phyloP scores from a whole-genome alignment of 2,329 filamentous ascomycete genomes.

The Colletotrichum camelliae region DNA sequence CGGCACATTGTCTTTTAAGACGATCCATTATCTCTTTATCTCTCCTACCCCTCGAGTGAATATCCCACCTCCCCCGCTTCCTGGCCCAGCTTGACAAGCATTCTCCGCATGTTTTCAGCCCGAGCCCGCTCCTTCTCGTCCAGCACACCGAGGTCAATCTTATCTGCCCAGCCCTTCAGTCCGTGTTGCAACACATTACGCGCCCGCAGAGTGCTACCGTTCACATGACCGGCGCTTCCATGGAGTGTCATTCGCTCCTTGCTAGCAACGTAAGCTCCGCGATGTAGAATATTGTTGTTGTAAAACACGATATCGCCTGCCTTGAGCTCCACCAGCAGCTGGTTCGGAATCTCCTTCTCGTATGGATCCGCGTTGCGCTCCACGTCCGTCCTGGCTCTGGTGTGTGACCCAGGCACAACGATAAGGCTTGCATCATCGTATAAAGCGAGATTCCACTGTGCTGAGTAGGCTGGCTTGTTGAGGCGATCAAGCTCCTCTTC shows the following conservation, averaged over 20 bases:
- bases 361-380: slow-evolving; percentile 74
- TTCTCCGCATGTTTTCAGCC: slow-evolving; percentile 68
- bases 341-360: slow-evolving; percentile 64
- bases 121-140: slow-evolving; percentile 46
- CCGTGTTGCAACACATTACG: slow-evolving; percentile 80
- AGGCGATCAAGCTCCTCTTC: slow-evolving; percentile 73
- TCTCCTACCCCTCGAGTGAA: slow-evolving; percentile 51
- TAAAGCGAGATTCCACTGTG: slow-evolving; percentile 88
- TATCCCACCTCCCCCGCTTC: slow-evolving; percentile 68
- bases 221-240: slow-evolving; percentile 70
- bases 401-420: slow-evolving; percentile 79
- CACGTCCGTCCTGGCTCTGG: slow-evolving; percentile 68
- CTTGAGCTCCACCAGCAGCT: slow-evolving; percentile 69
- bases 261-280: slow-evolving; percentile 66
- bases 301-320: slow-evolving; percentile 87
- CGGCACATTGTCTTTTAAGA: background rate
- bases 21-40: slow-evolving; percentile 1
- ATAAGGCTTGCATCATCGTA: slow-evolving; percentile 77
- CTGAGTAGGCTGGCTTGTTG: slow-evolving; percentile 68
- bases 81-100: slow-evolving; percentile 66
- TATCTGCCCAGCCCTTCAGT: slow-evolving; percentile 68
- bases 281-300: slow-evolving; percentile 86
- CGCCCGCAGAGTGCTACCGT: slow-evolving; percentile 61
- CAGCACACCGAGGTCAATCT: slow-evolving; percentile 59
- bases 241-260: slow-evolving; percentile 75